These are phyloP conservation scores for Tuber umbilicatum DNA, from an alignment of 495 filamentous ascomycete species.

Conservation along the genomic window DNA sequence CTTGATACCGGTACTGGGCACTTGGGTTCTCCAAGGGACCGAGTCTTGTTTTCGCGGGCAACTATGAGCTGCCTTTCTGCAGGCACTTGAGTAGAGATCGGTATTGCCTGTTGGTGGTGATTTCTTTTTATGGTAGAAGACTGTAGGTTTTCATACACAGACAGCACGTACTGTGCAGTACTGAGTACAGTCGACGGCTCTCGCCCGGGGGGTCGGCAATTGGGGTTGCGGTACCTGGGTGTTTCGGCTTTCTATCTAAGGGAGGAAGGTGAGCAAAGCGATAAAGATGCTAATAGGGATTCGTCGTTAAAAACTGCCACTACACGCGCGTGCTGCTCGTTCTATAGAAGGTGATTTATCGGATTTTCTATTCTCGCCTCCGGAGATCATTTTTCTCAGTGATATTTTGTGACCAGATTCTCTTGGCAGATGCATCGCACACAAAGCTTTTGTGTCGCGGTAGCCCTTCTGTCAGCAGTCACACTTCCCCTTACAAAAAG, in stretches of 20 bases:
- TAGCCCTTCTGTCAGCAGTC: not conserved
- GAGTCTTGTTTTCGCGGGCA: too few species aligned
- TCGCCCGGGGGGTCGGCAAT: not conserved
- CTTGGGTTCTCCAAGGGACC: not conserved
- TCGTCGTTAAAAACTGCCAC: not conserved
- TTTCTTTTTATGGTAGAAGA: too few species aligned
- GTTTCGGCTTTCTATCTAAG: not conserved
- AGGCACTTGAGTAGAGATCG: too few species aligned
- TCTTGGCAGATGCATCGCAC: not conserved
- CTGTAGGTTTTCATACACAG: too few species aligned
- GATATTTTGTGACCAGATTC: not conserved
- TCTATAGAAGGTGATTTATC: not conserved
- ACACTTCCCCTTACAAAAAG: not conserved
- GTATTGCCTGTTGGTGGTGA: too few species aligned
- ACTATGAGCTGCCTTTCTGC: too few species aligned
- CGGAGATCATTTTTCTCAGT: not conserved
- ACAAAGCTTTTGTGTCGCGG: not conserved
- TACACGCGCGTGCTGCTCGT: not conserved
- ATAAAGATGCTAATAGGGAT: not conserved
- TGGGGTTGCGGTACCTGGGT: not conserved
- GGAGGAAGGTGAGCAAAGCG: not conserved
- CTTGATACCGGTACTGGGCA: not conserved
- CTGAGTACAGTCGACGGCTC: too few species aligned
- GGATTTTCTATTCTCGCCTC: not conserved
- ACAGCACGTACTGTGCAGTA: too few species aligned